Percentiles rank a stretch among this genome's conserved stretches.
These are phyloP conservation scores for Fusarium sp. DNA, from an alignment of 2,329 filamentous ascomycete genomes.

Conservation along the genomic window DNA sequence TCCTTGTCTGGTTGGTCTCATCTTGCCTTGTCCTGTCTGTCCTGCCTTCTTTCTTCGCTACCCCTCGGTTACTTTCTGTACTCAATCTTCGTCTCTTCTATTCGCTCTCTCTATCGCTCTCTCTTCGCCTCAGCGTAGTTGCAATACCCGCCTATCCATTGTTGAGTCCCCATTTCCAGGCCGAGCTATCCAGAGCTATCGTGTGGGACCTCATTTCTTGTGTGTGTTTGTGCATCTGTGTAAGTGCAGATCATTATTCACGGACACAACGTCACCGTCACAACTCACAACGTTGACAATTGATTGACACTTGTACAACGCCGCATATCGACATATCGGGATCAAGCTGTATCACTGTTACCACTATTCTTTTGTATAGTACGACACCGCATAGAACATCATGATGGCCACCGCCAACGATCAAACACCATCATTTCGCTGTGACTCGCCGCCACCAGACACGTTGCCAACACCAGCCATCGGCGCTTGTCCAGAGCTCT, in stretches of 20 bases:
- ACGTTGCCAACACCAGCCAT: conserved; percentile 73
- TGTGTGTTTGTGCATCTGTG: conserved; percentile 39
- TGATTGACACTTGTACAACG: conserved; percentile 13
- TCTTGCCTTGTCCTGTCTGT: conserved; percentile 7
- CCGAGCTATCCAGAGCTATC: conserved; percentile 32
- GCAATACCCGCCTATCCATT: conserved; percentile 9
- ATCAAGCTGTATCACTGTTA: conserved; percentile 12
- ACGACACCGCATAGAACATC: conserved; percentile 8
- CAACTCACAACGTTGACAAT: conserved; percentile 28
- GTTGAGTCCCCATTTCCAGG: conserved; percentile 11
- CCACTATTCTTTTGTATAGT: conserved; percentile 8
- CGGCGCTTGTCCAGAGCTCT: conserved; percentile 68
- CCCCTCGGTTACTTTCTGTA: conserved; percentile 22
- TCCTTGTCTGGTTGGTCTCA: conserved; percentile 18
- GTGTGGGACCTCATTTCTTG: conserved; percentile 39
- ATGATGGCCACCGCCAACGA: conserved; percentile 55
- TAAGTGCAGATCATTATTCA: conserved; percentile 43
- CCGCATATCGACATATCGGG: conserved; percentile 14
- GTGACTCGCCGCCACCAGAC: conserved; percentile 75
- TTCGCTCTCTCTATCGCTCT: conserved; percentile 12
- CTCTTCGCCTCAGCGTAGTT: neutral
- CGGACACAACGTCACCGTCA: conserved; percentile 28
- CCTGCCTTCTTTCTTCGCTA: conserved; percentile 20
- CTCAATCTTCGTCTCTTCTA: conserved; percentile 9
- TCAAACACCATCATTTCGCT: conserved; percentile 55